Evolutionary conservation across 1,139 yeast species (phyloP).

Genomic region (Zygosaccharomyces sapae): DNA sequence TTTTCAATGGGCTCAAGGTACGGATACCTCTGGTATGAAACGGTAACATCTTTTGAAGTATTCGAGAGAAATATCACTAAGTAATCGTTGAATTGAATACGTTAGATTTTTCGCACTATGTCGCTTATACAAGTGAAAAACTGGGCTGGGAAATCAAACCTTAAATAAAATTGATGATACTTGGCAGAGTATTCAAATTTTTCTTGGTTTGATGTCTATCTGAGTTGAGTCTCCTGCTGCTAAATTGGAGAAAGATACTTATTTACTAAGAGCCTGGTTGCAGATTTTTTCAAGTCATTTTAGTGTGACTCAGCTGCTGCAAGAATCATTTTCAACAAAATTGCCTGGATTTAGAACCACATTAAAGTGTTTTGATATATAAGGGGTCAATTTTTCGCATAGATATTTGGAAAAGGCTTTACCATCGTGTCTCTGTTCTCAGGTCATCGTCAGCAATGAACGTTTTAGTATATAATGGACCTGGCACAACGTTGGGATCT

Average conservation of each 20-base stretch:
- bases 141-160: too few relatives aligned
- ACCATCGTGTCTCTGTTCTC: neutral
- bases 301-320: neutral
- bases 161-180: too few relatives aligned
- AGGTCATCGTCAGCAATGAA: conserved; percentile 33
- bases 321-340: neutral
- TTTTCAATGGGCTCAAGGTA: conserved; percentile 7
- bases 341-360: neutral
- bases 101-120: too few relatives aligned
- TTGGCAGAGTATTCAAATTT: too few relatives aligned
- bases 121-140: too few relatives aligned
- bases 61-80: neutral
- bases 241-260: neutral
- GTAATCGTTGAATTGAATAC: too few relatives aligned
- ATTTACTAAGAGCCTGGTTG: neutral
- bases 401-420: neutral
- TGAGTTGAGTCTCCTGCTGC: too few relatives aligned
- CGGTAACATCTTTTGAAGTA: conserved; percentile 2
- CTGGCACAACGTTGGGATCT: conserved; percentile 83
- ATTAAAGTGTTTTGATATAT: neutral
- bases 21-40: conserved; percentile 2
- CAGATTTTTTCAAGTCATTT: neutral
- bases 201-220: too few relatives aligned
- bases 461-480: conserved; percentile 45
- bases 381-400: neutral